Percentiles rank a stretch among this genome's conserved stretches.
Conservation (phyloP, 2,329 filamentous ascomycete species). For the Fusarium incarnatum region DNA sequence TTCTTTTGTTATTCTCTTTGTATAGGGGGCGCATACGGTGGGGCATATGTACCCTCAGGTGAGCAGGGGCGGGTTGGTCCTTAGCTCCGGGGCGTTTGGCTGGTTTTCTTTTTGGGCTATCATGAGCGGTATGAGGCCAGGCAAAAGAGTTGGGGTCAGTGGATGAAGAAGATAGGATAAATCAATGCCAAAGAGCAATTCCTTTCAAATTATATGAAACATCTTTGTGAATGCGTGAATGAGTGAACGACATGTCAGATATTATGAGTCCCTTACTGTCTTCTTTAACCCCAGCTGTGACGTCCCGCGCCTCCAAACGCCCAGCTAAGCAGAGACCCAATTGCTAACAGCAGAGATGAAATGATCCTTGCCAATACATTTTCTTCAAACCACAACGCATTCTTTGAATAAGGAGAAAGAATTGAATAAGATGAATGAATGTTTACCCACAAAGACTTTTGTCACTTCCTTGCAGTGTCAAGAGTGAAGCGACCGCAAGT, state of each 20-base stretch:
- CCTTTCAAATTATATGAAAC: constrained; percentile 19
- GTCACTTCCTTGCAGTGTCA: not conserved
- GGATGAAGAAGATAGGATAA: constrained; percentile 40
- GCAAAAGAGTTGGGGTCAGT: constrained; percentile 41
- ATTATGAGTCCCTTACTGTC: not conserved
- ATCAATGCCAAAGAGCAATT: constrained; percentile 43
- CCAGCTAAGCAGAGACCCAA: not conserved
- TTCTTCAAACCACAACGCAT: not conserved
- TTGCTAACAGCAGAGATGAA: not conserved
- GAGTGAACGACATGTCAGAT: not conserved
- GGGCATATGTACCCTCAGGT: constrained; percentile 40
- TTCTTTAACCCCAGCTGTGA: not conserved
- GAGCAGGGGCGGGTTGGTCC: constrained; percentile 37
- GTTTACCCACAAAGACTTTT: not conserved
- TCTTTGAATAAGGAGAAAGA: not conserved
- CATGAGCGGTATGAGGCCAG: constrained; percentile 44
- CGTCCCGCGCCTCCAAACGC: not conserved
- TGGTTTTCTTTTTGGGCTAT: constrained; percentile 41
- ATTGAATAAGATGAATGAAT: not conserved
- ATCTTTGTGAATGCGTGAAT: not conserved
- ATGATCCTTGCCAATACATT: not conserved
- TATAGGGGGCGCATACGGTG: constrained; percentile 46
- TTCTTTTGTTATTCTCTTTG: constrained; percentile 41
- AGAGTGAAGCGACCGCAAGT: not conserved
- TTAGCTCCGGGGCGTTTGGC: constrained; percentile 45